Evolutionary conservation across 2,329 filamentous ascomycete genomes (phyloP), one percentile per base, ranked within the genome.

Genomic region (Arthrobotrys conoides): DNA sequence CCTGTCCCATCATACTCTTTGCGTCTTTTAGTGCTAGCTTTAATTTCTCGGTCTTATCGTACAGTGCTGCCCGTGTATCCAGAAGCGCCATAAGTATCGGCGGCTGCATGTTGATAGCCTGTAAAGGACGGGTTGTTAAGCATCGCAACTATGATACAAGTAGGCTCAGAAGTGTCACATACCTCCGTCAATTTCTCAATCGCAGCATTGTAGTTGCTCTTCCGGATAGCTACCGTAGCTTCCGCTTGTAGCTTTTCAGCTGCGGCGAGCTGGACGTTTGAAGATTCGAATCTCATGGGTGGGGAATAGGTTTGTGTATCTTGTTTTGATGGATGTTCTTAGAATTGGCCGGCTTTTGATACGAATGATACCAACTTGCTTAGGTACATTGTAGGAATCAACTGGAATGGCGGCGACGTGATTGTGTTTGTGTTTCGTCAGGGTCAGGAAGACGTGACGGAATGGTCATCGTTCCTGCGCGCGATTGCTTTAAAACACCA

Each of bases 1-100:
- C 76, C 9, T 82, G 68, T 16, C 71, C 51, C 72, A 82, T 82
- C 79, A 82, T 82, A 16, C 55, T 75, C 30, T 79, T 79, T 20
- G 81, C 81, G 63, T 82, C 80, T n/a, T 68, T 76, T 24, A 82
- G 66, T 14, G 81, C 81, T 1, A 67, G 46, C 46, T 71, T 66
- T 6, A 80, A 61, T 24, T 71, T 48, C 14, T 69, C 71, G 10
- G 57, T 71, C 61, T 81, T 82, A 59, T 82, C 81, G 30, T 81
- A 79, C 10, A 76, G 46, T 18, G 81, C 81, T 0, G 81, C 81
- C 16, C 81, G 80, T 24, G 80, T 75, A 64, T 82, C 81, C 14
- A 81, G 55, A 3, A 77, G 61, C 18, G 59, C 51, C 49, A 77
- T 77, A 5, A 71, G 59, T 55, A 82, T 81, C 18, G 68, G 71